Evolutionary conservation across 2,329 filamentous ascomycete genomes (phyloP).

Genomic region (Cryphonectria japonica): DNA sequence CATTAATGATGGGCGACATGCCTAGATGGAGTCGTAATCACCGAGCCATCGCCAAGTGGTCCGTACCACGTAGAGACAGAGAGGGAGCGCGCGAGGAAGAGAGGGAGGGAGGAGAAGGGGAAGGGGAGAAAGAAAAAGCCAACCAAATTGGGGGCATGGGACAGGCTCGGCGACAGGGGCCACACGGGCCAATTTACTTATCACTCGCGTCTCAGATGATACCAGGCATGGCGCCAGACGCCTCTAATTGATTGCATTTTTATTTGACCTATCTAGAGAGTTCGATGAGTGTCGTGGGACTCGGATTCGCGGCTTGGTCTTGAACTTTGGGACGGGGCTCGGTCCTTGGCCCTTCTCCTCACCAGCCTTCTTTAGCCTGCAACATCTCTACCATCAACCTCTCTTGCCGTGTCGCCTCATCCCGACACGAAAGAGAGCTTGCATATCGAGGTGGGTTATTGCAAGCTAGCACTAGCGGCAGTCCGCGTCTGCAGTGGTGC

Average conservation of each 20-base stretch:
- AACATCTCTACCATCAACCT: background rate
- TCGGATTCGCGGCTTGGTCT: constrained; percentile 1
- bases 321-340: background rate
- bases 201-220: constrained; percentile 23
- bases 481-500: background rate
- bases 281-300: background rate
- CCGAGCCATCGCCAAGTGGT: constrained; percentile 23
- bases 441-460: background rate
- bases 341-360: background rate
- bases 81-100: background rate
- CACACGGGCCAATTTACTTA: constrained; percentile 16
- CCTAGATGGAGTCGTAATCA: constrained; percentile 28
- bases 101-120: background rate
- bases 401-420: background rate
- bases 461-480: constrained; percentile 1
- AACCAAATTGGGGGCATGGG: background rate
- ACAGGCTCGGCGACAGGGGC: constrained; percentile 9
- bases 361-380: background rate
- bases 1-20: background rate
- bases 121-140: background rate
- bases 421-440: background rate
- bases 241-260: constrained; percentile 10
- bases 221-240: constrained; percentile 6
- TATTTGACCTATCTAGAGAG: background rate
- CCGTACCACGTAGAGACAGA: background rate